Evolutionary conservation across 2,329 filamentous ascomycete genomes (phyloP).

Genomic region (Trichoderma oligosporum): DNA sequence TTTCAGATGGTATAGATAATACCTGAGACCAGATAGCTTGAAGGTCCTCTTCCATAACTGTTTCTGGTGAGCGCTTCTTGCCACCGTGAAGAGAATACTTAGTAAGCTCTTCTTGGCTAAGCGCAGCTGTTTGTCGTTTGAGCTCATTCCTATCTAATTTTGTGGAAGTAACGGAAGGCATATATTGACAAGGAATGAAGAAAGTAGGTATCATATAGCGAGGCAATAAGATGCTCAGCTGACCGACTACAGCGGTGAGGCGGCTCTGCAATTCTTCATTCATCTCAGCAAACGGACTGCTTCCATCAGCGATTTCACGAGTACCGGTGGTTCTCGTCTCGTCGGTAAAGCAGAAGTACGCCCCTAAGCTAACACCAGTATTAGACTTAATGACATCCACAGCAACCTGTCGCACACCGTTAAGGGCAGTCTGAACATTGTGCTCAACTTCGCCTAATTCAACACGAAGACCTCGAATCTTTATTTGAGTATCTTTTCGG

Average conservation of each 20-base stretch:
- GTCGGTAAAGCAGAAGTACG: constrained; percentile 17
- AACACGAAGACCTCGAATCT: constrained; percentile 15
- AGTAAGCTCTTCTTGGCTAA: neutral
- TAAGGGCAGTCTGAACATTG: neutral
- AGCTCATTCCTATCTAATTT: constrained; percentile 23
- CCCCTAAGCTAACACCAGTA: neutral
- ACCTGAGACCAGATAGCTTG: constrained; percentile 22
- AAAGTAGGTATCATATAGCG: constrained; percentile 24
- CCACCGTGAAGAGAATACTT: constrained; percentile 5
- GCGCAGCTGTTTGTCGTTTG: neutral
- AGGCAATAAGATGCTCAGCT: constrained; percentile 20
- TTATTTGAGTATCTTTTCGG: constrained; percentile 13
- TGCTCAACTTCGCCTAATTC: constrained; percentile 20
- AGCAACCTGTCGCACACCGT: constrained; percentile 2
- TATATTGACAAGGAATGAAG: constrained; percentile 23
- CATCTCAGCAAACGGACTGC: constrained; percentile 17
- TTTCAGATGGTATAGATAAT: constrained; percentile 10
- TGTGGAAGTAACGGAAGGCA: constrained; percentile 23
- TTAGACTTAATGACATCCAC: constrained; percentile 9
- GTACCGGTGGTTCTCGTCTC: constrained; percentile 2
- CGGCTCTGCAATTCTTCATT: constrained; percentile 15
- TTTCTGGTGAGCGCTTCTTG: constrained; percentile 10
- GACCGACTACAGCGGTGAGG: constrained; percentile 20
- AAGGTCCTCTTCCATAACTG: constrained; percentile 7
- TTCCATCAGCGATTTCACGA: neutral